Conservation (phyloP, 768 basidiomycete species). For the Termitomyces sp. region DNA sequence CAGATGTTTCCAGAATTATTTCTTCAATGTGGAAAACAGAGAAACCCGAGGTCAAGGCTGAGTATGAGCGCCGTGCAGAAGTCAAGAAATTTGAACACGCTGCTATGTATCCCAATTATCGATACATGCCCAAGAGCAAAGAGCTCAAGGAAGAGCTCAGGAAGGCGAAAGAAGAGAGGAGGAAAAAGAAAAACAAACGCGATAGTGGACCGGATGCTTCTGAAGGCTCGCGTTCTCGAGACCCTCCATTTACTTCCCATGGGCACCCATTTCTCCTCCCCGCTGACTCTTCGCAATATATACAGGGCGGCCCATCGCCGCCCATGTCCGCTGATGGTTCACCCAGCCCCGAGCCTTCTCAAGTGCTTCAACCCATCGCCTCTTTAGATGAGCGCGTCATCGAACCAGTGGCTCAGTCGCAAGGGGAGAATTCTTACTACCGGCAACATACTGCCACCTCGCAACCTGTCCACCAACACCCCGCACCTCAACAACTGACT, state of each 20-base stretch:
- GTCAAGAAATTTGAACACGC: constrained; percentile 48
- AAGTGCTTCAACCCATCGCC: background rate
- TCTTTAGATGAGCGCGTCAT: constrained; percentile 3
- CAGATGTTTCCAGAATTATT: constrained; percentile 60
- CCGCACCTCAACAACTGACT: background rate
- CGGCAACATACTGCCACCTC: background rate
- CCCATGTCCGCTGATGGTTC: constrained; percentile 49
- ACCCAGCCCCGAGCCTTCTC: constrained; percentile 26
- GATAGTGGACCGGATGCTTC: background rate
- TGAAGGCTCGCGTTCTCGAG: constrained; percentile 4
- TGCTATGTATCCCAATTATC: constrained; percentile 48
- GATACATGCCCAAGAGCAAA: constrained; percentile 51
- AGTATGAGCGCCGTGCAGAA: constrained; percentile 52
- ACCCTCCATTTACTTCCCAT: constrained; percentile 13
- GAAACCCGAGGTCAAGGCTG: constrained; percentile 35
- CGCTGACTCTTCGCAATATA: constrained; percentile 24
- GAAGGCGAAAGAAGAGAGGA: constrained; percentile 31
- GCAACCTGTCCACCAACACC: background rate
- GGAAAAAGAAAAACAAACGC: constrained; percentile 7
- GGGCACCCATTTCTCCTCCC: constrained; percentile 13
- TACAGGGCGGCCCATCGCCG: constrained; percentile 44
- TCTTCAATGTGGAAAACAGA: constrained; percentile 62
- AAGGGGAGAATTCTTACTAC: constrained; percentile 5
- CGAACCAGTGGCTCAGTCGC: background rate
- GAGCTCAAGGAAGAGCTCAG: constrained; percentile 37